Evolutionary conservation across 176 grass and related monocot genomes (phyloP), one percentile per base, ranked within the genome.

Genomic region (Alopecurus myosuroides): DNA sequence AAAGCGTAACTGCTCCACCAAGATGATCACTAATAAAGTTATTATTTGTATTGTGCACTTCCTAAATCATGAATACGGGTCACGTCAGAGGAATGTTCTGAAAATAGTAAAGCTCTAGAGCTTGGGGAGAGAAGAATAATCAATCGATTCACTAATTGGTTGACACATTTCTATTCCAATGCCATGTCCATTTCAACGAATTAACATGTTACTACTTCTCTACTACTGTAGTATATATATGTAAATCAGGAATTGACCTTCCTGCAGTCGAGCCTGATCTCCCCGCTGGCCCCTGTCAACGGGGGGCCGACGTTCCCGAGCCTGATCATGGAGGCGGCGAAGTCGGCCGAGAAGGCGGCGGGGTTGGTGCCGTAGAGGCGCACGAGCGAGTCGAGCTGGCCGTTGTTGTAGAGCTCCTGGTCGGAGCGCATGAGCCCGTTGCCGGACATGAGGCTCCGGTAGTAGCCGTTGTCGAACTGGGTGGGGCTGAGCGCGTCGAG

Each of bases 391-490:
- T 97, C 92, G 10, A 88, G 58, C 2, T 88, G 34, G 0, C 88
- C 90, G 76, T 91, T 91, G 84, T 88, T 94, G 86, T 93, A 97
- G 31, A 97, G 89, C 79, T 88, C 85, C 88, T 97, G 95, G 74
- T 97, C 95, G 1, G 95, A 97, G 83, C 91, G 95, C 22, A 97
- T 80, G 55, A 97, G 85, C 5, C 88, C 95, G 15, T 76, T 80
- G 61, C 81, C 83, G 49, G 70, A 37, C 26, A 94, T 78, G 11
- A 97, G 84, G 75, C 85, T 84, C 17, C 48, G 87, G 85, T 90
- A 98, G 87, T 88, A 98, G 0, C 82, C 86, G 57, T 94, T 98
- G 78, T 98, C 95, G 82, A 98, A 98, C 53, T 52, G 40, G 70
- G 34, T 57, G 6, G 90, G 92, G 31, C 76, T 98, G 33, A 81